Evolutionary conservation across 176 grass and related monocot species (phyloP).

Genomic region (Carex cristatella): DNA sequence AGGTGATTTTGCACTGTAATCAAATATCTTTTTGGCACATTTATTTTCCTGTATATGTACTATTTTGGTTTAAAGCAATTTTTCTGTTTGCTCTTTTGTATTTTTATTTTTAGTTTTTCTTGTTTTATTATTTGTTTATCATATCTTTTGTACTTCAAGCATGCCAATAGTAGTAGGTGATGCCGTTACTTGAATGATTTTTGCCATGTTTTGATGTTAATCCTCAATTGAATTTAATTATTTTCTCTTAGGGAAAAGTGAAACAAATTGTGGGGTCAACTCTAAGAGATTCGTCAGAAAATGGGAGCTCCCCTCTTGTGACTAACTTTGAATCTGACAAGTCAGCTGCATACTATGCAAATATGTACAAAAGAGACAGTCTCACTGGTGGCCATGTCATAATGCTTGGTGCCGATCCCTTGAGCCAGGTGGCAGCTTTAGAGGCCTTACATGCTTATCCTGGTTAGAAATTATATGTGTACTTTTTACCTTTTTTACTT

Average conservation of each 20-base stretch:
- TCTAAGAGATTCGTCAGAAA: slow-evolving; percentile 46
- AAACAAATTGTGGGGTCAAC: slow-evolving; percentile 97
- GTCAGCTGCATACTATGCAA: slow-evolving; percentile 51
- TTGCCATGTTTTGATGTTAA: neutral
- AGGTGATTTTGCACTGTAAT: slow-evolving; percentile 35
- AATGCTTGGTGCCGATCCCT: slow-evolving; percentile 79
- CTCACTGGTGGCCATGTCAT: slow-evolving; percentile 75
- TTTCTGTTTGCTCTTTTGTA: neutral
- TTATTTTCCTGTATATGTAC: neutral
- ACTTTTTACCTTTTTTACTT: neutral
- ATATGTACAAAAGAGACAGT: slow-evolving; percentile 58
- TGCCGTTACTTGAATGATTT: neutral
- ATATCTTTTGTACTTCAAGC: neutral
- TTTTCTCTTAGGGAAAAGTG: slow-evolving; percentile 72
- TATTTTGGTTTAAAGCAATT: neutral
- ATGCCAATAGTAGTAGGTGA: neutral
- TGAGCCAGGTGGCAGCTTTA: slow-evolving; percentile 54
- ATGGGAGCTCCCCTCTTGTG: slow-evolving; percentile 34
- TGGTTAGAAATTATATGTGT: slow-evolving; percentile 35
- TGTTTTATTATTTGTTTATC: slow-evolving; percentile 3
- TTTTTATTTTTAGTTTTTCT: neutral
- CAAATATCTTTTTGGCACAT: neutral
- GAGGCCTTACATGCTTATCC: slow-evolving; percentile 70
- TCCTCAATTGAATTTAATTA: neutral
- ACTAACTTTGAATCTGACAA: slow-evolving; percentile 93